Evolutionary conservation across 306 rosid species (phyloP), one percentile per base, ranked within the genome.

Genomic region (Mimosa bimucronata): DNA sequence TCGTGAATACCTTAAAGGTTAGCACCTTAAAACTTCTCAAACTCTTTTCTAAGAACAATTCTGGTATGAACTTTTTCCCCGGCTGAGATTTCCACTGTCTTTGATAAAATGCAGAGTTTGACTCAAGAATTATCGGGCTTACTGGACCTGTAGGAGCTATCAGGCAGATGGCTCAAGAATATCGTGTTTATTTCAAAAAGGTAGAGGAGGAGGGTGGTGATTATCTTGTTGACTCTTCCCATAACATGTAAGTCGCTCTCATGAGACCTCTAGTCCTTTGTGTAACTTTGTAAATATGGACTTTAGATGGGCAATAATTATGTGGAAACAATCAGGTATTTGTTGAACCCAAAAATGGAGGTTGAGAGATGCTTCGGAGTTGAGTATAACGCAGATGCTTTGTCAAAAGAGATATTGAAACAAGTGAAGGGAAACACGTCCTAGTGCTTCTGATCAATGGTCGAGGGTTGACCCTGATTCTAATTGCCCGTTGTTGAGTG

Each of bases 131-230:
- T 57, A 53, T 87, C 66, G 98, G 98, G 64, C 83, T 94, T 79
- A 88, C 97, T 25, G 98, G 98, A 73, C 77, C 92, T 21, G 89
- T 80, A 75, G 71, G 89, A 60, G 98, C 98, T 78, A 38, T 90
- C 77, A 86, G 97, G 90, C 94, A 92, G 88, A 87, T 94, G 90
- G 95, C 98, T 21, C 98, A 92, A 83, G 94, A 92, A 77, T 92
- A 88, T 71, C 94, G 97, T 6, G 90, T 90, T 74, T 92, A 77
- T 80, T 94, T 89, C 72, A 92, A 81, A 82, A 88, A 87, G 89
- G 82, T 94, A 25, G 97, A 92, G 82, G 98, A 94, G 75, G 98
- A 94, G 12, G 91, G 94, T 7, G 88, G 79, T 61, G 98, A 94
- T 84, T 94, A 94, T 86, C 98, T 94, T 66, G 91, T 92, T 46